These are phyloP conservation scores for Solanum medicagineum DNA, from an alignment of 257 asterid genomes.

Conservation along the genomic window DNA sequence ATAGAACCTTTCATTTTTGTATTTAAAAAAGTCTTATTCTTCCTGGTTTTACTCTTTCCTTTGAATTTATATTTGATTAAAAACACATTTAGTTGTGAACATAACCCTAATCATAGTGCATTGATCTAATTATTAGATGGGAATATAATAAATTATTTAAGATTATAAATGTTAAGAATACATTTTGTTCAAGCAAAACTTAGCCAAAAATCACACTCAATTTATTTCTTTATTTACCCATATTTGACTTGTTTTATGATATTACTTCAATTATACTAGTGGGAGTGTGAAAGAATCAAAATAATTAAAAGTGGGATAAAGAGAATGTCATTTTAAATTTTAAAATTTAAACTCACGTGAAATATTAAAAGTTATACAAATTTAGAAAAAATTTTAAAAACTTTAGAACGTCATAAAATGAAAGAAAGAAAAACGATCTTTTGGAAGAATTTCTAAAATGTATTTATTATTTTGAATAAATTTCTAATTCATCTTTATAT, in stretches of 20 bases:
- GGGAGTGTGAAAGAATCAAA: neutral
- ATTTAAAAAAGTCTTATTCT: neutral
- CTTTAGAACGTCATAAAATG: neutral
- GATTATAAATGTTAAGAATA: neutral
- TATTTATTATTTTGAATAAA: neutral
- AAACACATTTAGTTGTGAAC: neutral
- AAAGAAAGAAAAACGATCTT: neutral
- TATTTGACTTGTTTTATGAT: neutral
- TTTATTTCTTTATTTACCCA: neutral
- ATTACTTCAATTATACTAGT: neutral
- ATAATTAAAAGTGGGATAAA: neutral
- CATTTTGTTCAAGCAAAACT: neutral
- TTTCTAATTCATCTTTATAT: neutral
- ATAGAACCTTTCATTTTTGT: neutral
- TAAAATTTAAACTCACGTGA: neutral
- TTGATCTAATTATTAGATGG: neutral
- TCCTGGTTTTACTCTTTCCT: neutral
- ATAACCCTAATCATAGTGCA: neutral
- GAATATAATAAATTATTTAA: neutral
- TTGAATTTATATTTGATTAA: neutral
- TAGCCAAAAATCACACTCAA: neutral
- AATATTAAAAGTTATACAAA: neutral
- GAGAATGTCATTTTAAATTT: neutral
- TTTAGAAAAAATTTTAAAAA: neutral
- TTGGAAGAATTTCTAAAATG: neutral